phyloP scores from a whole-genome alignment of 2,329 filamentous ascomycete genomes.

The Phaeophleospora eucalypticola region DNA sequence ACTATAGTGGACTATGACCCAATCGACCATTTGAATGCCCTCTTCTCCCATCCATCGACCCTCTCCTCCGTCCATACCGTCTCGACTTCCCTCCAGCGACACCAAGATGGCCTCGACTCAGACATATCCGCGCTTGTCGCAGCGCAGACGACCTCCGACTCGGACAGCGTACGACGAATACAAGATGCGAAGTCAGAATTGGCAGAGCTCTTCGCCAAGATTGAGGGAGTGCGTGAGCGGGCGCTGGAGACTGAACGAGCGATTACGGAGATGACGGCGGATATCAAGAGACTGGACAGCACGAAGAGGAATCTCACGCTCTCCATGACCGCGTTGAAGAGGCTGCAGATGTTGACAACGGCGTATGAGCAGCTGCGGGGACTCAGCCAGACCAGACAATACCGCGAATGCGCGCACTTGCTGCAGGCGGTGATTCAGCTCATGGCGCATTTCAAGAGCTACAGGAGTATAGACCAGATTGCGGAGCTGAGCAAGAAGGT shows the following conservation, averaged over 20 bases:
- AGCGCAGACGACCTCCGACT: constrained; percentile 76
- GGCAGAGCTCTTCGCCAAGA: constrained; percentile 84
- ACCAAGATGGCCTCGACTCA: constrained; percentile 76
- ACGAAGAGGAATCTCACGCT: constrained; percentile 95
- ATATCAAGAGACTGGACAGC: constrained; percentile 94
- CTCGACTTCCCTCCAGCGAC: constrained; percentile 65
- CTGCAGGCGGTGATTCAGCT: constrained; percentile 94
- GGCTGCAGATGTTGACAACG: constrained; percentile 96
- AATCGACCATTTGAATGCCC: constrained; percentile 83
- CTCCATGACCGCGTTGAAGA: constrained; percentile 96
- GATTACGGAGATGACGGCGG: constrained; percentile 97
- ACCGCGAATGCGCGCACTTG: constrained; percentile 88
- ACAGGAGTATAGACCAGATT: constrained; percentile 96
- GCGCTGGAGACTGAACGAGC: constrained; percentile 90
- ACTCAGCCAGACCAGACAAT: constrained; percentile 80
- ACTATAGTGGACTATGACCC: constrained; percentile 77
- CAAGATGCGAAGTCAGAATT: constrained; percentile 87
- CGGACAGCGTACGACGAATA: constrained; percentile 85
- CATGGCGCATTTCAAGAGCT: constrained; percentile 98
- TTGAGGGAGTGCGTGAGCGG: constrained; percentile 84
- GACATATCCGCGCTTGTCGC: constrained; percentile 70
- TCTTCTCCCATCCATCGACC: constrained; percentile 86
- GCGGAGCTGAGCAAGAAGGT: constrained; percentile 89
- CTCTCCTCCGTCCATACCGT: constrained; percentile 72
- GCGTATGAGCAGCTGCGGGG: constrained; percentile 94